These are phyloP conservation scores for Monosporascus cannonballus DNA, from an alignment of 2,329 filamentous ascomycete genomes.

Conservation along the genomic window DNA sequence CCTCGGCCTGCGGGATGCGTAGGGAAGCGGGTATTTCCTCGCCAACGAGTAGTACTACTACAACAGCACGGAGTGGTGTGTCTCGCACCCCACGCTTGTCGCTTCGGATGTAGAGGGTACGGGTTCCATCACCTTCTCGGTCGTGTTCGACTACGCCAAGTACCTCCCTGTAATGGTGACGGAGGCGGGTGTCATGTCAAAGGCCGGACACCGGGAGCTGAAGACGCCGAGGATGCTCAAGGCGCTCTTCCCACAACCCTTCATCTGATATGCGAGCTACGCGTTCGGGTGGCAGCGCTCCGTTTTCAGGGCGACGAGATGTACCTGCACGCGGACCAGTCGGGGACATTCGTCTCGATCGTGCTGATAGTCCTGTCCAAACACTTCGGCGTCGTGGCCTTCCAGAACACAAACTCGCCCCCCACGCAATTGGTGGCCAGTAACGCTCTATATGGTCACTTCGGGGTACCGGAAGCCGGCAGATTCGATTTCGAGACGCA, in stretches of 20 bases:
- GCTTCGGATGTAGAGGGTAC: conserved; percentile 32
- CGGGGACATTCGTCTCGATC: conserved; percentile 20
- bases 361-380: conserved; percentile 28
- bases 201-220: conserved; percentile 19
- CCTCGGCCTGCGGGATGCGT: conserved; percentile 22
- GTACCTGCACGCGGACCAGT: conserved; percentile 25
- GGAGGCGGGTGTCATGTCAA: conserved; percentile 21
- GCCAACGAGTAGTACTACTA: conserved; percentile 38
- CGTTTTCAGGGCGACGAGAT: conserved; percentile 20
- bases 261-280: conserved; percentile 17
- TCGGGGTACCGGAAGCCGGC: conserved; percentile 6
- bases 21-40: conserved; percentile 21
- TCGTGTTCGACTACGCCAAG: conserved; percentile 31
- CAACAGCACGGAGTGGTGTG: conserved; percentile 16
- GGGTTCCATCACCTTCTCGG: conserved; percentile 33
- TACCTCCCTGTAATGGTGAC: conserved; percentile 28
- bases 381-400: conserved; percentile 26
- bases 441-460: conserved; percentile 24
- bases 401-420: conserved; percentile 17
- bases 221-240: conserved; percentile 20
- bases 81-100: conserved; percentile 19
- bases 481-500: conserved; percentile 8
- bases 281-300: conserved; percentile 24
- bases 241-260: conserved; percentile 8
- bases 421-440: conserved; percentile 17